Evolutionary conservation across 345 rosid genomes (phyloP).

Genomic region (Heritiera littoralis): DNA sequence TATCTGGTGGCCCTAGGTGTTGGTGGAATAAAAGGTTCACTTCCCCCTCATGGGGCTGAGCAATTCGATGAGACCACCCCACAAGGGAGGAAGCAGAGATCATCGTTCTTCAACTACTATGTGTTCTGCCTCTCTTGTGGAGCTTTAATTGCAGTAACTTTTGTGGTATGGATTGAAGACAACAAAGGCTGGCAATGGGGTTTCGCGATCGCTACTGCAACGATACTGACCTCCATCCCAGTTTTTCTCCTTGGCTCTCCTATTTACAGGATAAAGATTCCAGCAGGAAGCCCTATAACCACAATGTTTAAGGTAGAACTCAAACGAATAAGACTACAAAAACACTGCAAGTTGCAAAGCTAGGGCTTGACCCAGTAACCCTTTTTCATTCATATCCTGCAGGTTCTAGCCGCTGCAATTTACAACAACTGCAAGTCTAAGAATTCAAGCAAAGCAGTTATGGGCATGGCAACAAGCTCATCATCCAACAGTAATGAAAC

Average conservation of each 20-base stretch:
- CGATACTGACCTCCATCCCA: constrained; percentile 70
- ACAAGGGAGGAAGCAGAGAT: constrained; percentile 77
- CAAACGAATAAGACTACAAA: background rate
- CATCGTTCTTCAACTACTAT: constrained; percentile 82
- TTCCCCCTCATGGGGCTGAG: constrained; percentile 92
- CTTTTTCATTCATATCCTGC: constrained; percentile 17
- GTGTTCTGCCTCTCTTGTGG: constrained; percentile 82
- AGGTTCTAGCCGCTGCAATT: constrained; percentile 62
- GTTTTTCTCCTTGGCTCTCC: constrained; percentile 74
- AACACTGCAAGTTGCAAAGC: constrained; percentile 8
- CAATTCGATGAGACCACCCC: constrained; percentile 76
- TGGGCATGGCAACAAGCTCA: constrained; percentile 37
- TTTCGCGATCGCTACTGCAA: constrained; percentile 67
- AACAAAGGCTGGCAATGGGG: constrained; percentile 96
- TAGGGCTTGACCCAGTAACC: background rate
- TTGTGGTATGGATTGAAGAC: constrained; percentile 94
- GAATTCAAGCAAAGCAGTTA: constrained; percentile 41
- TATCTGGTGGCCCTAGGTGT: constrained; percentile 87
- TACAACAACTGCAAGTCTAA: constrained; percentile 34
- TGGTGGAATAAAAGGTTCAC: constrained; percentile 94
- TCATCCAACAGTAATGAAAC: constrained; percentile 34
- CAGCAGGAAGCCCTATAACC: constrained; percentile 76
- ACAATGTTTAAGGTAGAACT: constrained; percentile 67
- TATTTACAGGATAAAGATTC: constrained; percentile 63
- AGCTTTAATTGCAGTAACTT: constrained; percentile 83